Base-by-base conservation (phyloP, 306 rosid species). In the Biancaea sappan region DNA sequence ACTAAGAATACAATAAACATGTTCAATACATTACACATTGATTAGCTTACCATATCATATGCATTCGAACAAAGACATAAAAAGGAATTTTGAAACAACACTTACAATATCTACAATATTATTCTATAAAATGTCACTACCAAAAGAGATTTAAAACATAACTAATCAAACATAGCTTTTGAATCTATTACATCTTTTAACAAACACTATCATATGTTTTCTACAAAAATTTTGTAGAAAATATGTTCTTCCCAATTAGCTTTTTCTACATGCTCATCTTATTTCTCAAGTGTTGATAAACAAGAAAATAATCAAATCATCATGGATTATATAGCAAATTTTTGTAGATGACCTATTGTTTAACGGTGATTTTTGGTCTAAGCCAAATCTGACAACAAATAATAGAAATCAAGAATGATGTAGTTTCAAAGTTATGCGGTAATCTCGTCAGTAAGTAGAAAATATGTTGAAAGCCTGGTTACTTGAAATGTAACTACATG, bases 1-100 rank as follows among this genome's bases (percentile, higher is more conserved):
- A 34, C 10, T 8, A 31, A 59, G 38, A 28, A 57, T 29, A 28
- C 5, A 28, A 28, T 31, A 58, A 15, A 58, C 61, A 58, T 29
- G 64, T 29, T 29, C 64, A 2, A 14, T 28, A 29, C 21, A 58
- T 37, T 48, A 61, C 43, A 8, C 5, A 34, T 61, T 1, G 22
- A 35, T 40, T 22, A 65, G 44, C 48, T 50, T 52, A 8, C 57
- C 14, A 2, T 26, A 35, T 34, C 24, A 69, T 13, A 38, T 9
- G 38, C 48, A 62, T 11, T 62, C 41, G 40, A 78, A 76, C 21
- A 62, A 31, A 52, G 25, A 40, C 28, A 22, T 35, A 50, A 59
- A 38, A 8, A 9, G 31, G 6, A 46, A 38, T 51, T 12, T 59
- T 6, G n/a, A 59, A 47, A 34, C 1, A 34, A 56, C 6, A 38